Base-by-base conservation (phyloP, 2,329 filamentous ascomycete genomes). In the Aspergillus amoenus region DNA sequence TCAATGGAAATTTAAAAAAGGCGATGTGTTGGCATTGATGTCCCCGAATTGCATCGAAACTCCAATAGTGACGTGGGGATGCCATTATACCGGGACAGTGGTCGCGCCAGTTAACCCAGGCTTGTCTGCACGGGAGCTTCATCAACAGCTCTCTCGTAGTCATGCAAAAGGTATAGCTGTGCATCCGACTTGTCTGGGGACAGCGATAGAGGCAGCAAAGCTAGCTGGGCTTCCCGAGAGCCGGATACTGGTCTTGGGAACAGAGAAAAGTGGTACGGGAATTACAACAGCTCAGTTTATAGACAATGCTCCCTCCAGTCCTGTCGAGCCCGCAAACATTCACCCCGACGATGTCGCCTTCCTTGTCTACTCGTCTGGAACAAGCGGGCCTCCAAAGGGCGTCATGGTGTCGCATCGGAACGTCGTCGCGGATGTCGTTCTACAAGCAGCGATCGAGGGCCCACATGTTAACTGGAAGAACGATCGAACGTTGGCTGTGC, bases 351-450 rank as follows among this genome's bases (percentile, higher is more conserved):
- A 66, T 48, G 18, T 57, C 3, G 62, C 63, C 1, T 70, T 65
- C 54, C 45, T 71, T 9, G 65, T 72, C 2, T 72, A 71, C 46
- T 68, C 65, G 13, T 70, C 68, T n/a, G 70, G 70, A 3, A 72
- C 70, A 4, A 70, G 68, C 1, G 69, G 69, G 5, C 59, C 58
- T 0, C 67, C 69, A 0, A 71, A 72, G 55, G 68, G 67, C 2
- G 62, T 64, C 17, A 62, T 60, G 55, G 9, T 66, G 2, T 60
- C 59, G 1, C 65, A 67, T 44, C 30, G 32, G 5, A 66, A 67
- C 39, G 50, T 65, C 15, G 62, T 66, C 11, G 52, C 61, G 0
- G 48, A 55, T 17, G 24, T 66, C n/a, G 18, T 59, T 7, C 50
- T 64, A 24, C 56, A 58, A 17, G n/a, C 46, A 4, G 44, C 27